These are phyloP conservation scores for Cordia subcordata DNA, from an alignment of 257 asterid species.

Conservation along the genomic window DNA sequence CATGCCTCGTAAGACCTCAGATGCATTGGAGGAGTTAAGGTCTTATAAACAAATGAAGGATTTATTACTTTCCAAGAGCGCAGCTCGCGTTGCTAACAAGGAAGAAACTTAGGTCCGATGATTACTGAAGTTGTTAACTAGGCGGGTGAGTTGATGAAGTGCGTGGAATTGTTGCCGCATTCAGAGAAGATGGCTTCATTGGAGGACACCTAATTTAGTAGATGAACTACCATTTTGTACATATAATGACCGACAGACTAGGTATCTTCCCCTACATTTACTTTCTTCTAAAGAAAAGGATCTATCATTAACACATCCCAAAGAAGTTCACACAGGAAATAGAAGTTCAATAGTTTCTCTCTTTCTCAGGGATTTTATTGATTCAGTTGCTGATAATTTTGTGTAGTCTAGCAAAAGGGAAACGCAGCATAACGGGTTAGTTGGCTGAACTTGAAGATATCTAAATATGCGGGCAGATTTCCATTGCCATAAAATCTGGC, in stretches of 20 bases:
- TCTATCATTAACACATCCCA: neutral
- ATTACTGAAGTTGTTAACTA: neutral
- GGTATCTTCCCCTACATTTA: neutral
- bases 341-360: no score
- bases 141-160: neutral
- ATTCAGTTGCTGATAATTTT: neutral
- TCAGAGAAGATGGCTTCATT: neutral
- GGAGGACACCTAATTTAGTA: neutral
- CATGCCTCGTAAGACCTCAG: constrained; percentile 62
- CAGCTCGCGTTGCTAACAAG: constrained; percentile 25
- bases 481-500: no score
- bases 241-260: neutral
- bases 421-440: no score
- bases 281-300: neutral
- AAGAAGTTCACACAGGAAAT: neutral
- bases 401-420: no score
- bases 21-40: constrained; percentile 87
- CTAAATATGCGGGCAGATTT: no score
- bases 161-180: neutral
- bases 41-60: constrained; percentile 69
- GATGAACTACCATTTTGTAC: no score
- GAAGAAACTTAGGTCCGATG: constrained; percentile 19
- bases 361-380: no score
- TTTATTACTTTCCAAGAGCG: constrained; percentile 65
- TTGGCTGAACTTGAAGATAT: no score